Evolutionary conservation across 192 early-diverging fungal genomes (phyloP).

Genomic region (Funneliformis mosseae): DNA sequence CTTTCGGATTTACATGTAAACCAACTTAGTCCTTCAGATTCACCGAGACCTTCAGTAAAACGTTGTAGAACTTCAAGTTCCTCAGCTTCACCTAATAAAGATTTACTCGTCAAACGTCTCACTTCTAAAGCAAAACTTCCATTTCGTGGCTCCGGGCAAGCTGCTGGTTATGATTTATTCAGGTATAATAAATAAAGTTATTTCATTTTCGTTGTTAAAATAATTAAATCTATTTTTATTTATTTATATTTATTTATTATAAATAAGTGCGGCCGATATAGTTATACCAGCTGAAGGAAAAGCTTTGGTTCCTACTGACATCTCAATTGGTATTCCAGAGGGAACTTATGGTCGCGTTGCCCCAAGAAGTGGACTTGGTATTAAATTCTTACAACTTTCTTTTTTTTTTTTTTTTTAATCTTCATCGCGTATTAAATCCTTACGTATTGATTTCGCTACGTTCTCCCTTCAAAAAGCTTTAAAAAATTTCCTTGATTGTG

Average conservation of each 20-base stretch:
- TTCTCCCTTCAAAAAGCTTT: neutral
- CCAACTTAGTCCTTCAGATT: too few species aligned
- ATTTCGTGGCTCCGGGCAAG: constrained; percentile 72
- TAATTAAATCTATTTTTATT: neutral
- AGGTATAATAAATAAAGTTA: constrained; percentile 46
- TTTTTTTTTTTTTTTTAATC: too few species aligned
- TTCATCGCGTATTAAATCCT: neutral
- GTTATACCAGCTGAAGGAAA: constrained; percentile 79
- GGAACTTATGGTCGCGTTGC: constrained; percentile 96
- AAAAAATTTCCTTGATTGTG: constrained; percentile 25
- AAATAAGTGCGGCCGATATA: constrained; percentile 52
- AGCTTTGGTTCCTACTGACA: constrained; percentile 81
- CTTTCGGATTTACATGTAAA: too few species aligned
- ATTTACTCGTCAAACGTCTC: constrained; percentile 61
- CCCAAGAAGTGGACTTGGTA: constrained; percentile 87
- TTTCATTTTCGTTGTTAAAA: neutral
- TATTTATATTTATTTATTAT: neutral
- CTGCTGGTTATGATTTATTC: constrained; percentile 95
- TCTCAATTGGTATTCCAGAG: constrained; percentile 80
- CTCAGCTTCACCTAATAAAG: neutral
- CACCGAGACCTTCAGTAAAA: neutral
- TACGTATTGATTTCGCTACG: neutral
- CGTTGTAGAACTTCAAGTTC: neutral
- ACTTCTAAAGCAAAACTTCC: constrained; percentile 77
- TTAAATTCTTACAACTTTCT: constrained; percentile 32